These are phyloP conservation scores for Diaporthe sp. DNA, from an alignment of 2,329 filamentous ascomycete genomes.

Conservation along the genomic window DNA sequence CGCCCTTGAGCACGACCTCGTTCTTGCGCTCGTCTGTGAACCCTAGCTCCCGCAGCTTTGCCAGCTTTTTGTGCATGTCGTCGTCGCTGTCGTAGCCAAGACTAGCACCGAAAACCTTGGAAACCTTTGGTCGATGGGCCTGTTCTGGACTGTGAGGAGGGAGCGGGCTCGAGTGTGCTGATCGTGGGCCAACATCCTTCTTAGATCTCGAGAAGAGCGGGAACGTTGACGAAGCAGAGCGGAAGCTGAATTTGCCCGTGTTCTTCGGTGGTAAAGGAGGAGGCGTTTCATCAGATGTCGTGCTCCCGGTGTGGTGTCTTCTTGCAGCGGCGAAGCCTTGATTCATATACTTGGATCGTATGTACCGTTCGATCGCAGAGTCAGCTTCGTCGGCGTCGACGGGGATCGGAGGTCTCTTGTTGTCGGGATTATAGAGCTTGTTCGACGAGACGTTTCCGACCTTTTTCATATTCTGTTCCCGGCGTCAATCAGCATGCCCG, in stretches of 20 bases:
- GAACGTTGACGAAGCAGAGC: constrained; percentile 77
- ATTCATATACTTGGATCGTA: constrained; percentile 92
- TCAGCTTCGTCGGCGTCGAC: constrained; percentile 94
- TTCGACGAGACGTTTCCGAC: constrained; percentile 91
- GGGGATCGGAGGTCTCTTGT: constrained; percentile 85
- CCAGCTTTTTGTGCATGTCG: constrained; percentile 82
- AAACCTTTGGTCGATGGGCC: constrained; percentile 68
- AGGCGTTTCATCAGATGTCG: constrained; percentile 70
- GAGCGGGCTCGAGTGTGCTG: constrained; percentile 40
- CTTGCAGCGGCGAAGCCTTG: constrained; percentile 54
- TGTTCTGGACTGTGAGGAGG: constrained; percentile 44
- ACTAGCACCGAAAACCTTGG: constrained; percentile 78
- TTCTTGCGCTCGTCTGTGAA: constrained; percentile 89
- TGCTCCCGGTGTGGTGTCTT: constrained; percentile 59
- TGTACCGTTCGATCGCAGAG: constrained; percentile 94
- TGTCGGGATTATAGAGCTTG: constrained; percentile 88
- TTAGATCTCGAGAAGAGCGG: constrained; percentile 73
- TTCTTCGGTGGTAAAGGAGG: constrained; percentile 76
- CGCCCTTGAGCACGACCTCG: constrained; percentile 82
- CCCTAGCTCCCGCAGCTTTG: constrained; percentile 88
- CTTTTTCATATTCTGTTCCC: constrained; percentile 88
- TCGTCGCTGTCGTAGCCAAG: constrained; percentile 67
- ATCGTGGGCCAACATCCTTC: constrained; percentile 60
- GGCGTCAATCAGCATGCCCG: constrained; percentile 12
- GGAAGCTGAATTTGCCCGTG: constrained; percentile 72